Evolutionary conservation across 345 rosid species (phyloP).

Genomic region (Bruguiera parviflora): DNA sequence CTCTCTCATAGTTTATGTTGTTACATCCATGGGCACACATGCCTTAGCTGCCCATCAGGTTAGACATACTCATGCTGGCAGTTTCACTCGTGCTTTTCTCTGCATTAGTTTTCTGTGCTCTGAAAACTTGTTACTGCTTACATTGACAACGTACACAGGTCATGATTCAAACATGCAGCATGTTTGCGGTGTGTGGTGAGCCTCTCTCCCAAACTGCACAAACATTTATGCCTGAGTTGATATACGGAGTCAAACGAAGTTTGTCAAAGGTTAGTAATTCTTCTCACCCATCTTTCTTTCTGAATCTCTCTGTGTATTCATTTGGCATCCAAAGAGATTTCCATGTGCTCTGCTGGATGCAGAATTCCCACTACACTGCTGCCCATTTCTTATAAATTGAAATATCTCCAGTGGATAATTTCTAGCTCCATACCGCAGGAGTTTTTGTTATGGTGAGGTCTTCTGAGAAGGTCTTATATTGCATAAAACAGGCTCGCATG

Average conservation of each 20-base stretch:
- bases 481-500: slow-evolving; percentile 60
- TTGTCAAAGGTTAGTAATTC: slow-evolving; percentile 48
- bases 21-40: slow-evolving; percentile 79
- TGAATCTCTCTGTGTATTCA: neutral
- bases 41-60: slow-evolving; percentile 94
- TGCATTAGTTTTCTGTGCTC: slow-evolving; percentile 10
- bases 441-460: neutral
- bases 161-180: slow-evolving; percentile 62
- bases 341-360: neutral
- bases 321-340: neutral
- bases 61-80: slow-evolving; percentile 5
- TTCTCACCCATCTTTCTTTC: neutral
- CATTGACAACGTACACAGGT: slow-evolving; percentile 35
- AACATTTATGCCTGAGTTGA: slow-evolving; percentile 86
- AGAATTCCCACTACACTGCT: neutral
- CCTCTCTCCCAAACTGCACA: slow-evolving; percentile 97
- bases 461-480: slow-evolving; percentile 15
- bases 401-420: slow-evolving; percentile 7
- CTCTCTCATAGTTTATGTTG: slow-evolving; percentile 69
- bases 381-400: too few relatives aligned
- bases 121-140: neutral
- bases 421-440: slow-evolving; percentile 14
- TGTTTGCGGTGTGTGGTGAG: slow-evolving; percentile 75
- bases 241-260: slow-evolving; percentile 61
- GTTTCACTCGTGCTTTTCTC: neutral